Base-by-base conservation (phyloP, 139 green algal genomes). In the Zygnema circumcarinatum region DNA sequence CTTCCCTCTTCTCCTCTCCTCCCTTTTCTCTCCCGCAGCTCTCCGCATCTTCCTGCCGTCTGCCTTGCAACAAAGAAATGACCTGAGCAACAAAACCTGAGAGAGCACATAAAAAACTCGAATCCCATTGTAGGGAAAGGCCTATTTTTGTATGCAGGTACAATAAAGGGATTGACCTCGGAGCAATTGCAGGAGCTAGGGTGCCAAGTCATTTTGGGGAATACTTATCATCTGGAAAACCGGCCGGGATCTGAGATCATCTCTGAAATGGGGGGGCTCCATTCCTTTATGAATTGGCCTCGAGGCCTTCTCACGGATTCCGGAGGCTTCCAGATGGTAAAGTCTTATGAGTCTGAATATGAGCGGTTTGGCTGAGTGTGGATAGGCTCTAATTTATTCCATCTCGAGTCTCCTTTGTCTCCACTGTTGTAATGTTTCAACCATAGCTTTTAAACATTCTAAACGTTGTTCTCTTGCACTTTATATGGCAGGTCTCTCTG, bases 211-310 rank as follows among this genome's bases (percentile, higher is more conserved):
- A 95, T 98, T 67, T 92, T 99, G 32, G 96, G 95, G 40, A 99
- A 99, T 94, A 99, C 96, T 0, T 98, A 99, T 93, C 95, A 98
- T 87, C 89, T 97, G 42, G 93, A 94, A 73, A 94, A 93, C 47
- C 85, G 94, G 31, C 96, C 96, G 0, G 95, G 95, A 2, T 81
- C 92, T 21, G 94, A 96, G 7, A 75, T 97, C 1, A 92, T 99
- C 3, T 90, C 90, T 38, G 79, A 95, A 47, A 67, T 89, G 29
- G 85, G 88, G 25, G 91, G 91, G 7, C 93, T 99, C 67, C 97
- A 98, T 90, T 53, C 83, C 7, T 98, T 99, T 92, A 96, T 96
- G n/a, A 93, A 94, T 79, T 99, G 96, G 96, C 78, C 78, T 1
- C 87, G 94, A 0, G 93, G 85, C 47, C 95, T 96, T 90, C 94